Conservation (phyloP, 169 alveolate species). For the Plasmodium inui region DNA sequence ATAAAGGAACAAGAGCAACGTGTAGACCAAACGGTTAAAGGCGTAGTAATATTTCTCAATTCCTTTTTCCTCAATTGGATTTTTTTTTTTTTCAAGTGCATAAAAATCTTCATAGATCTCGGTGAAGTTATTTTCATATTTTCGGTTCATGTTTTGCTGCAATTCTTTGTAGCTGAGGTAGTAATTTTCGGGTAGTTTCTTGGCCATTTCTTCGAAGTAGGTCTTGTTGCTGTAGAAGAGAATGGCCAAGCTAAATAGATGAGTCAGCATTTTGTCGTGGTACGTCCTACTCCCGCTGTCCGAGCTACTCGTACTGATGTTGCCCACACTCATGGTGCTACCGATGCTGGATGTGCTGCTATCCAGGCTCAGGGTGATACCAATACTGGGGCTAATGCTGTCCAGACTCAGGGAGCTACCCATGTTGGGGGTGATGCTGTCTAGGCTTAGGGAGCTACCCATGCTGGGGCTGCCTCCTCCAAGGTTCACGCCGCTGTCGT, state of each 20-base stretch:
- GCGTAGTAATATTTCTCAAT: constrained; percentile 29
- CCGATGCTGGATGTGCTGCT: too few species aligned
- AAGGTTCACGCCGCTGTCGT: too few species aligned
- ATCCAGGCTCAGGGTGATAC: too few species aligned
- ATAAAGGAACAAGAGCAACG: neutral
- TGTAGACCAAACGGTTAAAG: neutral
- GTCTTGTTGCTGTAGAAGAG: neutral
- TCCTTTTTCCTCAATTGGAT: neutral
- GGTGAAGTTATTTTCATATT: constrained; percentile 1
- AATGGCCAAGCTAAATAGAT: neutral
- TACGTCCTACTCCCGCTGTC: neutral
- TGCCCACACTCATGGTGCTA: too few species aligned
- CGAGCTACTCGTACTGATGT: neutral
- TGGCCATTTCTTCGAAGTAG: neutral
- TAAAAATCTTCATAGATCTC: constrained; percentile 8
- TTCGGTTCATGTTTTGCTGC: neutral
- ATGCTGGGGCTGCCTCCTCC: too few species aligned
- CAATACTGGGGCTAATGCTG: too few species aligned
- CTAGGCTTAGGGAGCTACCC: too few species aligned
- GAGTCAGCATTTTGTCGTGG: neutral
- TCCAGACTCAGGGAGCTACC: neutral
- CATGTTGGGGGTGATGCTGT: neutral
- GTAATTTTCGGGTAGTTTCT: neutral
- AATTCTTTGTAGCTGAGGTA: neutral
- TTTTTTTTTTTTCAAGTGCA: neutral